These are phyloP conservation scores for Gynochthodes officinalis DNA, from an alignment of 257 asterid species.

Conservation along the genomic window DNA sequence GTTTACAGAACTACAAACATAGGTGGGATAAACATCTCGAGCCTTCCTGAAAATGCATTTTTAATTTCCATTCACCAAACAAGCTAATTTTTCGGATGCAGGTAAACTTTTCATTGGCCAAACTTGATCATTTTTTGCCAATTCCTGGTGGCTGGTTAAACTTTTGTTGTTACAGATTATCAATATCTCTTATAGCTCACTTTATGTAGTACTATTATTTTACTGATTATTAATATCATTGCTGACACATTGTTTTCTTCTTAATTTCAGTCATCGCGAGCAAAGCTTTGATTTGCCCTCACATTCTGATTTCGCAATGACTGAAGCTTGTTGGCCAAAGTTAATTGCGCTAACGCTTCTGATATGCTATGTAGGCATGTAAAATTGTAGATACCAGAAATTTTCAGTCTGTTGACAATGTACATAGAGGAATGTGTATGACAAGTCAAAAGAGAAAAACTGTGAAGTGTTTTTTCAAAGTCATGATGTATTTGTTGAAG, in stretches of 20 bases:
- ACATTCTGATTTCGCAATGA: background rate
- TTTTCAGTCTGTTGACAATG: background rate
- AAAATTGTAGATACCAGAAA: background rate
- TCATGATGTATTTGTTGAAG: background rate
- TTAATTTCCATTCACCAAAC: background rate
- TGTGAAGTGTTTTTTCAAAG: background rate
- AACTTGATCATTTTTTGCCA: background rate
- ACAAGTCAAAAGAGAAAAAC: background rate
- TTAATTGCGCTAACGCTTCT: background rate
- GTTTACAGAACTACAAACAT: background rate
- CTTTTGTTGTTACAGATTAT: background rate
- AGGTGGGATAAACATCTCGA: background rate
- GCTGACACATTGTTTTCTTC: background rate
- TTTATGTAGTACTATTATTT: background rate
- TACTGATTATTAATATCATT: background rate
- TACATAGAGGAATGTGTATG: background rate
- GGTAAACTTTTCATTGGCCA: background rate
- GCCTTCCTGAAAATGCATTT: background rate
- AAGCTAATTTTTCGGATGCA: background rate
- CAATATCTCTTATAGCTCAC: background rate
- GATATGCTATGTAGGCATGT: background rate
- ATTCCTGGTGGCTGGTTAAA: too few species aligned
- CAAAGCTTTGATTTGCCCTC: background rate
- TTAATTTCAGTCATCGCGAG: background rate
- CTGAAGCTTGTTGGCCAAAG: background rate